Base-by-base conservation (phyloP, 768 basidiomycete genomes). In the Ramaria rubella region DNA sequence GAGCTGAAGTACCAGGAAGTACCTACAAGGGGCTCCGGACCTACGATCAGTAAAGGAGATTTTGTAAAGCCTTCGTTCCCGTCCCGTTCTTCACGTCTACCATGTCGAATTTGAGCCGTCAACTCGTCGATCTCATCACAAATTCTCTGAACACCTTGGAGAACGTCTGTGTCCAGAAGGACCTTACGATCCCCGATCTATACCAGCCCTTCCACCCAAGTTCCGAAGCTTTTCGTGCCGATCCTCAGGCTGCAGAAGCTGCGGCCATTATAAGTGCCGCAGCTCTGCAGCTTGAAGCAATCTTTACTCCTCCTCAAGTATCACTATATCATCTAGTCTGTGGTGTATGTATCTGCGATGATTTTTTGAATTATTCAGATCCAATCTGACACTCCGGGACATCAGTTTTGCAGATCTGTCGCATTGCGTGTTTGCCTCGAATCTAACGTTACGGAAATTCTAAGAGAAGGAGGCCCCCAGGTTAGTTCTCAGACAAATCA, bases 181-280 rank as follows among this genome's bases (percentile, higher is more conserved):
- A 61, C 3, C 49, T 63, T 11, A 49, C 40, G 5, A 51, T 71
- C 31, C 70, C 72, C 5, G 52, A 59, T 50, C 64, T 72, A 21
- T 48, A 71, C 43, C 63, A 61, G 2, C 63, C 68, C 14, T 67
- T 64, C 55, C 58, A 60, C 23, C 63, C 63, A 9, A 55, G 64
- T 4, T 64, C 65, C 27, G 72, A 73, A 50, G 64, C 62, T 1
- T 67, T 70, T 45, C 64, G 71, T 21, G 57, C 36, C 17, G 58
- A 86, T 61, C 85, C 86, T 5, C 73, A 69, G 12, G 84, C 84
- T 4, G 72, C 77, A 7, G 72, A 74, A 30, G 85, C 87, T 6
- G 80, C 83, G 34, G 79, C 78, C 55, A 77, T 74, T 21, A 59
- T 67, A 7, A 51, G 63, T 12, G 62, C 65, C 26, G 66, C 66